Evolutionary conservation across 768 basidiomycete species (phyloP).

Genomic region (Amanita rubescens): DNA sequence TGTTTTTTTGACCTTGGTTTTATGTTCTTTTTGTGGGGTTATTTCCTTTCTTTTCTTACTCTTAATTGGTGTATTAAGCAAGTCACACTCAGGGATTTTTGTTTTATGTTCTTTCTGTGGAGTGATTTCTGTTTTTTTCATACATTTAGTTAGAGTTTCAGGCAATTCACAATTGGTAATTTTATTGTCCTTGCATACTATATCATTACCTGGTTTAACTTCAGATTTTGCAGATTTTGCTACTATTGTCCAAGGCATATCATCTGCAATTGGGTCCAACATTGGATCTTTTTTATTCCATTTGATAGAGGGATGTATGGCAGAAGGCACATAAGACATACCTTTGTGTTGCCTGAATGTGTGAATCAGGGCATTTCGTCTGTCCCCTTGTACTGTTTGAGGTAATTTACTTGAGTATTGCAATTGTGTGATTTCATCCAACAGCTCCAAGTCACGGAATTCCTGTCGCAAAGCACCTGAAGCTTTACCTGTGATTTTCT

Average conservation of each 20-base stretch:
- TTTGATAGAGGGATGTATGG: background rate
- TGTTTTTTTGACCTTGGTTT: background rate
- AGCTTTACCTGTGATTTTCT: background rate
- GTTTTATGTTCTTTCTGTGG: no score
- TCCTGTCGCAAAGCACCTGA: slow-evolving; percentile 1
- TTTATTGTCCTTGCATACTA: background rate
- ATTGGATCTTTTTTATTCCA: background rate
- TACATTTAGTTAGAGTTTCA: no score
- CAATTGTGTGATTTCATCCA: background rate
- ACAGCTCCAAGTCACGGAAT: background rate
- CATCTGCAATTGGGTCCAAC: background rate
- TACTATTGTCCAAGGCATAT: slow-evolving; percentile 1
- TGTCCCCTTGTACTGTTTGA: background rate
- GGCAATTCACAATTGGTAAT: no score
- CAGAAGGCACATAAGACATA: background rate
- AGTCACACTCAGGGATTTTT: no score
- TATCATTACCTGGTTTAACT: background rate
- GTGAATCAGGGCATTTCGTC: background rate
- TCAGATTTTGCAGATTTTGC: background rate
- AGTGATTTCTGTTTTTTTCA: no score
- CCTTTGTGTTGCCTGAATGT: background rate
- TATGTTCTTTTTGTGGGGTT: background rate
- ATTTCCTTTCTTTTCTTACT: background rate
- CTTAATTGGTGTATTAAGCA: background rate
- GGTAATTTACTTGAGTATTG: background rate